Percentiles rank a stretch among this genome's conserved stretches.
Evolutionary conservation across 176 grass and related monocot genomes (phyloP).

Genomic region (Carex pumila): DNA sequence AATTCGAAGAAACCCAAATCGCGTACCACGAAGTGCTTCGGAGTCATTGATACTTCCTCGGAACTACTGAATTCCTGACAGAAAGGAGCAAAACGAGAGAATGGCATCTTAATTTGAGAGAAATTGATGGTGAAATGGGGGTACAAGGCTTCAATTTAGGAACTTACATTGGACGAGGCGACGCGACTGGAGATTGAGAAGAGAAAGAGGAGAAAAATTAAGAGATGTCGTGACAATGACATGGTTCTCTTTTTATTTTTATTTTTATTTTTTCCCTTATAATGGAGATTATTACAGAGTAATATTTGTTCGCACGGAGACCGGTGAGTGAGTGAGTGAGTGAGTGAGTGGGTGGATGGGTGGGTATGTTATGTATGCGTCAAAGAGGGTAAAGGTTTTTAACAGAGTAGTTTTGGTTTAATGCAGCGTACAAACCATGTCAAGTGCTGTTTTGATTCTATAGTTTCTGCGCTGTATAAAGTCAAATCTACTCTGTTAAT

Average conservation of each 20-base stretch:
- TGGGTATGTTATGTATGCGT: too few relatives aligned
- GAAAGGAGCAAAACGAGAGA: not conserved
- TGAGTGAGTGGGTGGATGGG: too few relatives aligned
- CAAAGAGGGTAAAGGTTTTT: too few relatives aligned
- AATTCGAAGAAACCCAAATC: conserved; percentile 42
- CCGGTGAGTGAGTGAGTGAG: not conserved
- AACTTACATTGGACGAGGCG: not conserved
- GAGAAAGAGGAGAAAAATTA: conserved; percentile 29
- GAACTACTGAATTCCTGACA: conserved; percentile 2
- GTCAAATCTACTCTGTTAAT: too few relatives aligned
- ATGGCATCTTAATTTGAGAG: not conserved
- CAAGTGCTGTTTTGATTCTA: too few relatives aligned
- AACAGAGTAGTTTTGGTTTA: too few relatives aligned
- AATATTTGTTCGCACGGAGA: not conserved
- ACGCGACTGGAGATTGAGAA: conserved; percentile 9
- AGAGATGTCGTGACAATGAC: conserved; percentile 13
- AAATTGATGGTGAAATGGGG: not conserved
- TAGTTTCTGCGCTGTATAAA: too few relatives aligned
- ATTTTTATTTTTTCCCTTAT: not conserved
- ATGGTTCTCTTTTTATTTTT: not conserved
- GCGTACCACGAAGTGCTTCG: conserved; percentile 15
- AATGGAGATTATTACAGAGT: not conserved
- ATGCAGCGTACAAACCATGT: too few relatives aligned
- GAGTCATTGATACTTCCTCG: conserved; percentile 24
- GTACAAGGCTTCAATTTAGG: not conserved